Evolutionary conservation across 169 alveolate species (phyloP).

Genomic region (Sarcocystis neurona): DNA sequence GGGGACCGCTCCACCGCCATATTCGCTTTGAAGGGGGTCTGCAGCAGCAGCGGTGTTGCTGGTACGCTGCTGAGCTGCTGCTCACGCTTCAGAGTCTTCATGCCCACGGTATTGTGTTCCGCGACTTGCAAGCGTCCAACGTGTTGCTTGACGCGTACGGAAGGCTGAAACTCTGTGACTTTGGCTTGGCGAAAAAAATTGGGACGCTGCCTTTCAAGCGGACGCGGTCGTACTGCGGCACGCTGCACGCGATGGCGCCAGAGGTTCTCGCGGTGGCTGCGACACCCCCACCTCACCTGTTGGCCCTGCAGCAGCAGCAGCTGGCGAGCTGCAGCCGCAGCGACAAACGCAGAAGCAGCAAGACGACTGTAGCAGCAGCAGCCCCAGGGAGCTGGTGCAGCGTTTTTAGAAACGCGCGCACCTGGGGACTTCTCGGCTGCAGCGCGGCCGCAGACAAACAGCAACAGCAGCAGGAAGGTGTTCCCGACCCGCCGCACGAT

Average conservation of each 20-base stretch:
- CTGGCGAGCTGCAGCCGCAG: too few species aligned
- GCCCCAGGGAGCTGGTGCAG: too few species aligned
- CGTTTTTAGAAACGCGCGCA: too few species aligned
- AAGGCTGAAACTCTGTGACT: constrained; percentile 76
- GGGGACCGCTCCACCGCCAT: constrained; percentile 51
- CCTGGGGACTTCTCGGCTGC: too few species aligned
- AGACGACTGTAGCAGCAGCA: too few species aligned
- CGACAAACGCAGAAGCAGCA: too few species aligned
- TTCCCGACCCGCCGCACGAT: too few species aligned
- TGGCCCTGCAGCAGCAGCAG: too few species aligned
- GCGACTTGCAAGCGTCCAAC: constrained; percentile 84
- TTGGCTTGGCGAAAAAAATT: constrained; percentile 73
- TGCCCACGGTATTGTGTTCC: constrained; percentile 65
- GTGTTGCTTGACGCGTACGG: constrained; percentile 76
- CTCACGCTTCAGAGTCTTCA: constrained; percentile 73
- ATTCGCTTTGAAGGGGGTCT: constrained; percentile 37
- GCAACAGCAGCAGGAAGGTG: too few species aligned
- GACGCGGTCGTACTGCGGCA: constrained; percentile 51
- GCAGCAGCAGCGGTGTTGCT: not conserved
- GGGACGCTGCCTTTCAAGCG: not conserved
- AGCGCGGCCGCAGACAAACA: too few species aligned
- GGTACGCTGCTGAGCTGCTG: constrained; percentile 62
- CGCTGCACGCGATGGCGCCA: constrained; percentile 69
- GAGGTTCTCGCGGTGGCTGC: constrained; percentile 62
- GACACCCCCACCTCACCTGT: too few species aligned